Base-by-base conservation (phyloP, 768 basidiomycete species). In the Boletus bicolor region DNA sequence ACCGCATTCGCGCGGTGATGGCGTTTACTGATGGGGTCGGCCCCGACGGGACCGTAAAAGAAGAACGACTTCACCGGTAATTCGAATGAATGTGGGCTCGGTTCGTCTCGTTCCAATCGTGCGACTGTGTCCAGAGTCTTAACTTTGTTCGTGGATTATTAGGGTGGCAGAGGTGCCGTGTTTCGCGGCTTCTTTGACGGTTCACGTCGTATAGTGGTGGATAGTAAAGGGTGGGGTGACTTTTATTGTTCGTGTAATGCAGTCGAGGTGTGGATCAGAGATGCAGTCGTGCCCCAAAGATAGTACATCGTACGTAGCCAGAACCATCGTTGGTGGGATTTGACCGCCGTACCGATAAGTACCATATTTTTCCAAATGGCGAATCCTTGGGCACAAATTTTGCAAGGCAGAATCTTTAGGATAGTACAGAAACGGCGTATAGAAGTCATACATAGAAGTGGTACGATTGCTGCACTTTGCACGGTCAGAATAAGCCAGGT, bases 71-170 rank as follows among this genome's bases (percentile, higher is more conserved):
- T 76, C 51, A 68, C 74, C 26, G 59, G 72, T 53, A 58, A 63
- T 55, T 70, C 81, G 82, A 57, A 89, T 90, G 86, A 79, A 83
- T 59, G 81, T 89, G 60, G 85, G 85, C 44, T 64, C 63, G 51
- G 87, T 87, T 48, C 66, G 84, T 76, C 17, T 38, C 21, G 12
- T 57, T 30, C 39, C 54, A 4, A 37, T 58, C 43, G 30, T 53
- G 26, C 30, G 50, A 38, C 53, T 52, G 49, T 43, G 28, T 44
- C 15, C 24, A 28, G 28, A 11, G 36, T 24, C 54, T 11, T 11
- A 36, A 36, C 21, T 53, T 42, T 43, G 53, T 52, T 47, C 21
- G 68, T 65, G 62, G 57, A 59, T 49, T 43, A 46, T 24, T 52
- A 77, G 77, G 41, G 47, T 55, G 59, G 68, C 38, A 68, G 48